Conservation (phyloP, 345 rosid species). For the Citrus reticulata region DNA sequence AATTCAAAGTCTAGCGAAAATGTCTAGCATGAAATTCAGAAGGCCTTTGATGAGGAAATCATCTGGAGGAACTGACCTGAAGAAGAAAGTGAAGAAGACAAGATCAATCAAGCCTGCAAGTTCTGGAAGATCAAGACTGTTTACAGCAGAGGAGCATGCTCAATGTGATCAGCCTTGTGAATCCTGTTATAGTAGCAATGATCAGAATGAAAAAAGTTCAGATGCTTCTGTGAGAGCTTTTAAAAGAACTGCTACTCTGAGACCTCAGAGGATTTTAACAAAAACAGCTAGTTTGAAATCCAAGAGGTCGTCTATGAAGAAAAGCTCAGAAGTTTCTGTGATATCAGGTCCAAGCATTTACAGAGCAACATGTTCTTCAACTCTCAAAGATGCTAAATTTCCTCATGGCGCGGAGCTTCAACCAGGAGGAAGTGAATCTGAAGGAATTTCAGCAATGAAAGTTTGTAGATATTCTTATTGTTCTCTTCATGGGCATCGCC, state of each 20-base stretch:
- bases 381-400: constrained; percentile 65
- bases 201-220: background rate
- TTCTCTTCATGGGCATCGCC: constrained; percentile 79
- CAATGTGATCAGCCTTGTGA: constrained; percentile 9
- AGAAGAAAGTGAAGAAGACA: constrained; percentile 42
- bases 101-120: constrained; percentile 36
- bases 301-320: constrained; percentile 29
- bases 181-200: constrained; percentile 15
- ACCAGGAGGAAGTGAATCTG: constrained; percentile 28
- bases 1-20: constrained; percentile 37
- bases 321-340: constrained; percentile 14
- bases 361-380: constrained; percentile 79
- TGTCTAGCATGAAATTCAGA: constrained; percentile 47
- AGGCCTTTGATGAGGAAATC: constrained; percentile 43
- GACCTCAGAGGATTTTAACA: constrained; percentile 36
- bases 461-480: constrained; percentile 78
- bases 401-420: constrained; percentile 30
- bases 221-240: constrained; percentile 25
- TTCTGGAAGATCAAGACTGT: constrained; percentile 14
- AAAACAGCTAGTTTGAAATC: constrained; percentile 50
- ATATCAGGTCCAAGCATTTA: constrained; percentile 23
- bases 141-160: background rate
- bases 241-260: constrained; percentile 31
- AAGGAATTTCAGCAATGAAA: constrained; percentile 25
- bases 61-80: constrained; percentile 35